Conservation (phyloP, 164 flowering plant genomes). For the Tetrastigma voinierianum region DNA sequence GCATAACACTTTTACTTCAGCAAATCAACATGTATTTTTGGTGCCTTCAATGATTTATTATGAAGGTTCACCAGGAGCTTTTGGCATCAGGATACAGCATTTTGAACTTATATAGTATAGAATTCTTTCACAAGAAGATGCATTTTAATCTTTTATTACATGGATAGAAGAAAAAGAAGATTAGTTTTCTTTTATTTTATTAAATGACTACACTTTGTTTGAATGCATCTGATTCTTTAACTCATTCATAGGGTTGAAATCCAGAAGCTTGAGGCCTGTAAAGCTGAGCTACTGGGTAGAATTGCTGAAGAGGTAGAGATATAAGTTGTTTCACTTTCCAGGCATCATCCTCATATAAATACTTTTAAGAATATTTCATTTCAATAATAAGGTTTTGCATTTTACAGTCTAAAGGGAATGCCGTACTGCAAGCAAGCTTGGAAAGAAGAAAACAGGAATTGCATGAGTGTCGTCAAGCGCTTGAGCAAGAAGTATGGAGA, state of each 20-base stretch:
- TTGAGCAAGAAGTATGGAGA: constrained; percentile 75
- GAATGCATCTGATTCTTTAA: constrained; percentile 11
- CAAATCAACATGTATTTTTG: too few species aligned
- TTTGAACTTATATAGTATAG: neutral
- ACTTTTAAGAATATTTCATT: neutral
- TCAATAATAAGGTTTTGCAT: neutral
- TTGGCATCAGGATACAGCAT: neutral
- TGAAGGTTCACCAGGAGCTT: neutral
- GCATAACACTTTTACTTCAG: too few species aligned
- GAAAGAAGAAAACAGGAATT: constrained; percentile 61
- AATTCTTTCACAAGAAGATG: neutral
- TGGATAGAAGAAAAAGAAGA: too few species aligned
- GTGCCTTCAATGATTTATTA: too few species aligned
- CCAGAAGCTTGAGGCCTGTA: constrained; percentile 60
- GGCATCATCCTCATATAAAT: neutral
- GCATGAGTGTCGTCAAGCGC: constrained; percentile 72
- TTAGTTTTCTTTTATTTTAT: neutral
- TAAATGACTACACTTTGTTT: neutral
- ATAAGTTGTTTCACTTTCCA: constrained; percentile 1
- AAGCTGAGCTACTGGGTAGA: constrained; percentile 54
- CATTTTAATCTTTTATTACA: neutral
- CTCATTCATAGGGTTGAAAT: constrained; percentile 52
- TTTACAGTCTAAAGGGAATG: constrained; percentile 59
- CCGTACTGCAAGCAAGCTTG: constrained; percentile 50
- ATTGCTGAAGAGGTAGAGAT: constrained; percentile 66